Conservation (phyloP, 75 land plant species). For the Pinus tabuliformis region DNA sequence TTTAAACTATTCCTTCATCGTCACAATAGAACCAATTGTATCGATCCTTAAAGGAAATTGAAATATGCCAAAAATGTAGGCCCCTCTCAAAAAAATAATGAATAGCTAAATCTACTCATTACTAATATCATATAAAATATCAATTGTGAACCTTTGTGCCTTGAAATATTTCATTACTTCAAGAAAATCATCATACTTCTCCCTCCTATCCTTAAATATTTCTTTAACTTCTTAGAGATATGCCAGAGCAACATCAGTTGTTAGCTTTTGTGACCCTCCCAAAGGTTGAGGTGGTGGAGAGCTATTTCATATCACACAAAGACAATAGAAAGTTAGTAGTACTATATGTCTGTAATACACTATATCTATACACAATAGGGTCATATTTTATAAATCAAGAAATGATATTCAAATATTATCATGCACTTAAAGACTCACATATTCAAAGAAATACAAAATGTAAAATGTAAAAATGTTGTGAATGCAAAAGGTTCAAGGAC, state of each 20-base stretch:
- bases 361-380: neutral
- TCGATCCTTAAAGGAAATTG: constrained; percentile 51
- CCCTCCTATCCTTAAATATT: constrained; percentile 78
- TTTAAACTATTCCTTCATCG: constrained; percentile 87
- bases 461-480: no score
- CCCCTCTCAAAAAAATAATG: neutral
- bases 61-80: neutral
- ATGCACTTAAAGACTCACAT: neutral
- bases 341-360: neutral
- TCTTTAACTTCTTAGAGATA: constrained; percentile 90
- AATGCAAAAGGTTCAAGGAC: neutral
- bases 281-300: constrained; percentile 30
- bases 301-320: constrained; percentile 19
- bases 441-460: neutral
- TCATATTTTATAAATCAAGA: neutral
- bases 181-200: constrained; percentile 81
- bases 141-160: constrained; percentile 64
- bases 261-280: constrained; percentile 44
- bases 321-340: neutral
- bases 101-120: neutral
- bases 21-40: constrained; percentile 74
- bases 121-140: neutral
- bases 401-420: no score
- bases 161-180: constrained; percentile 98
- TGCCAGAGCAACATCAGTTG: constrained; percentile 78